Conservation (phyloP, 805 yeast species). For the Candida sakaeoensis region DNA sequence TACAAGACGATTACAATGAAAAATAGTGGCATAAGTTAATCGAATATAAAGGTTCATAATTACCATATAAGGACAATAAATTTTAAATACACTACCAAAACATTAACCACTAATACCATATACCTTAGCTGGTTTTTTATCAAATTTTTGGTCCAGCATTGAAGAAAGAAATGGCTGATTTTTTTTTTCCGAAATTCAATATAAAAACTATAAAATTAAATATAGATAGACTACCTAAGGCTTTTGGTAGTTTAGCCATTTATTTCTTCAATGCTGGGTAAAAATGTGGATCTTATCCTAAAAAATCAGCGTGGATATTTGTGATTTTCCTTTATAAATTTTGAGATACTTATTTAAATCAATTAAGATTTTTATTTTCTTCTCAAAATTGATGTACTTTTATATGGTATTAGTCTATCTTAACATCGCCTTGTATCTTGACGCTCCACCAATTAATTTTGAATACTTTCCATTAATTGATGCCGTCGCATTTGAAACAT, state of each 20-base stretch:
- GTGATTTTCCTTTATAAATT: background rate
- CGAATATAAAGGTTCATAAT: background rate
- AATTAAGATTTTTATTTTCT: background rate
- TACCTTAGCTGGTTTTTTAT: background rate
- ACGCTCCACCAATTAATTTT: background rate
- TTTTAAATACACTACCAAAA: background rate
- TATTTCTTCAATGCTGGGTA: background rate
- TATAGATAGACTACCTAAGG: too few relatives aligned
- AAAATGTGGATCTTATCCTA: background rate
- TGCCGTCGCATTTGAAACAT: background rate
- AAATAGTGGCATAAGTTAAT: background rate
- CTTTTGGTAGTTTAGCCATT: background rate
- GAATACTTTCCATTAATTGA: background rate
- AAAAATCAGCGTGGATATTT: background rate
- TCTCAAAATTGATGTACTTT: background rate
- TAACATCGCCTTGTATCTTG: background rate
- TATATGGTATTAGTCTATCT: background rate
- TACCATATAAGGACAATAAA: background rate
- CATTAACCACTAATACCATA: background rate
- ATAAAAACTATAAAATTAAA: too few relatives aligned
- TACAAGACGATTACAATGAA: background rate
- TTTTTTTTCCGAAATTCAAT: too few relatives aligned
- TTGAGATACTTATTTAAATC: background rate
- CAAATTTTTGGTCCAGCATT: background rate
- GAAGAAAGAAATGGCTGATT: background rate